These are phyloP conservation scores for Lanmaoa pseudosensibilis DNA, from an alignment of 768 basidiomycete genomes.

Conservation along the genomic window DNA sequence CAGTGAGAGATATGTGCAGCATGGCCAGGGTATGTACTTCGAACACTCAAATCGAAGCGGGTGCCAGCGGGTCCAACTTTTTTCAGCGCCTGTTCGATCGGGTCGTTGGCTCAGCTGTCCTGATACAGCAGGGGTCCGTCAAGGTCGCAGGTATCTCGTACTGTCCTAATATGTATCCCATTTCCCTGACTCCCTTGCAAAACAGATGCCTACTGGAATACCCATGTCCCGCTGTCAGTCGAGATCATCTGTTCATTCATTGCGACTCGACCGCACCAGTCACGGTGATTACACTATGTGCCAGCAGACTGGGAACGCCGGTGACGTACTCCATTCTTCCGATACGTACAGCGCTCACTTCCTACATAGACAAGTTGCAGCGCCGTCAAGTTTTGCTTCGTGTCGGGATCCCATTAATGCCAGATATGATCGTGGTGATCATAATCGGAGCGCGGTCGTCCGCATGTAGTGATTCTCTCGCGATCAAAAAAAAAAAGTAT, in stretches of 20 bases:
- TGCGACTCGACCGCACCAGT: not conserved
- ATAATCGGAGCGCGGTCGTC: not conserved
- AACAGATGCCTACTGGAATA: not conserved
- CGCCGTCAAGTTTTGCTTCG: not conserved
- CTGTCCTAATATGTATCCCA: not conserved
- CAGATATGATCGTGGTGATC: not conserved
- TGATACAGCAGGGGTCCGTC: not conserved
- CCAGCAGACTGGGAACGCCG: not conserved
- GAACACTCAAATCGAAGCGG: not conserved
- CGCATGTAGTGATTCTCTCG: not conserved
- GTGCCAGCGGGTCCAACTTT: not conserved
- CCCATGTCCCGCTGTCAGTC: not conserved
- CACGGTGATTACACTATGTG: not conserved
- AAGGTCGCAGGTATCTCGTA: not conserved
- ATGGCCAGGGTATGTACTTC: not conserved
- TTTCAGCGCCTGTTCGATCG: not conserved
- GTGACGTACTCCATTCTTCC: not conserved
- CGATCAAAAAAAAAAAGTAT: not conserved
- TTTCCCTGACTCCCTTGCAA: not conserved
- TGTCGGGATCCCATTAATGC: not conserved
- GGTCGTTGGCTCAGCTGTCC: not conserved
- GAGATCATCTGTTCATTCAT: not conserved
- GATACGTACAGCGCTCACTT: not conserved
- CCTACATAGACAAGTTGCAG: not conserved
- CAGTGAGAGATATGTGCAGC: not conserved